These are phyloP conservation scores for Erodium texanum DNA, from an alignment of 441 rosid genomes.

Conservation along the genomic window DNA sequence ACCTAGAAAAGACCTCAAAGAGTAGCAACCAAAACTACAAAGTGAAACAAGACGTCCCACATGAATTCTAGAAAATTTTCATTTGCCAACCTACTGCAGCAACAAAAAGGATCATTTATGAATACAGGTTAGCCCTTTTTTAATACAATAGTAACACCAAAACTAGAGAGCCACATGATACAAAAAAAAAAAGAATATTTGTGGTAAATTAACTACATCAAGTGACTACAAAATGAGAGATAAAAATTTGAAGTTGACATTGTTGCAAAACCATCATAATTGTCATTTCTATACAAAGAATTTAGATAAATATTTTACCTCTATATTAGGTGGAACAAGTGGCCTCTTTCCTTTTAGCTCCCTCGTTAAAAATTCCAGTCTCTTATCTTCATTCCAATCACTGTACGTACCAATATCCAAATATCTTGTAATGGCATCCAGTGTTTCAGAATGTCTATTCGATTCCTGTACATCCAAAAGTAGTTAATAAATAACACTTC, in stretches of 20 bases:
- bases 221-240: no score
- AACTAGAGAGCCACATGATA: not conserved
- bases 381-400: conserved; percentile 94
- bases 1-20: not conserved
- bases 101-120: not conserved
- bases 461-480: conserved; percentile 55
- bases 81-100: not conserved
- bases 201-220: not conserved
- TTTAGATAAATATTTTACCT: conserved; percentile 33
- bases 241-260: not conserved
- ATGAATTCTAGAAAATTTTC: not conserved
- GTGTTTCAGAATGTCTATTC: conserved; percentile 72
- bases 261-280: no score
- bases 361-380: conserved; percentile 66
- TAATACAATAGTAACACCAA: not conserved
- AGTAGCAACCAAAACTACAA: not conserved
- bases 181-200: not conserved
- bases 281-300: no score
- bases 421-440: conserved; percentile 77
- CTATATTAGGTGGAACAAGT: conserved; percentile 68
- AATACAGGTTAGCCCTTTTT: not conserved
- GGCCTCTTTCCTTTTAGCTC: conserved; percentile 92
- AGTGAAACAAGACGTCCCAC: not conserved
- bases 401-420: conserved; percentile 91
- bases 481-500: not conserved